phyloP scores from a whole-genome alignment of 2,329 filamentous ascomycete genomes.

The Calonectria leucothoes region DNA sequence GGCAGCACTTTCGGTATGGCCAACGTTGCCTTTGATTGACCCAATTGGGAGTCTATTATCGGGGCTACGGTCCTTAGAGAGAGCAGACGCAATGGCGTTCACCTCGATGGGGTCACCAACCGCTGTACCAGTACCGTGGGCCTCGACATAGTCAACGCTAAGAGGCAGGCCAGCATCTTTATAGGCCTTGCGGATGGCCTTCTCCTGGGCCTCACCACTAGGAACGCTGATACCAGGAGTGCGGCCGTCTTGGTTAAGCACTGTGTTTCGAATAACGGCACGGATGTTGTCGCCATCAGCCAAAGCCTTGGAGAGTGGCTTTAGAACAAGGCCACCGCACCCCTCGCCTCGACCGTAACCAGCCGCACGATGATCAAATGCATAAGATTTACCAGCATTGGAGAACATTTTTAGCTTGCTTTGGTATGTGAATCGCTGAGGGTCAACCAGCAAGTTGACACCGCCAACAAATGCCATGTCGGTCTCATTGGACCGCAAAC shows the following conservation, averaged over 20 bases:
- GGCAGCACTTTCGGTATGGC: slow-evolving; percentile 42
- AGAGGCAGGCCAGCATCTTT: slow-evolving; percentile 45
- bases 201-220: slow-evolving; percentile 46
- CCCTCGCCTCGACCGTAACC: slow-evolving; percentile 64
- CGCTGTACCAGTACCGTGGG: slow-evolving; percentile 60
- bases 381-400: slow-evolving; percentile 43
- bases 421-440: slow-evolving; percentile 39
- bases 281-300: slow-evolving; percentile 50
- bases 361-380: slow-evolving; percentile 55
- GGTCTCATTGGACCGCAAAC: slow-evolving; percentile 47
- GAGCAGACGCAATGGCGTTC: slow-evolving; percentile 51
- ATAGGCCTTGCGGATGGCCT: slow-evolving; percentile 50
- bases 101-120: slow-evolving; percentile 61
- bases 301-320: slow-evolving; percentile 54
- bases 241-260: slow-evolving; percentile 54
- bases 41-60: slow-evolving; percentile 50
- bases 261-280: slow-evolving; percentile 52
- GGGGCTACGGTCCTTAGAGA: slow-evolving; percentile 45
- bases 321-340: slow-evolving; percentile 54
- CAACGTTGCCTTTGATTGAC: slow-evolving; percentile 54
- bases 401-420: slow-evolving; percentile 39
- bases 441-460: slow-evolving; percentile 40
- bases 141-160: slow-evolving; percentile 51
- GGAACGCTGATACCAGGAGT: slow-evolving; percentile 55
- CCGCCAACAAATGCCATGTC: slow-evolving; percentile 42